Base-by-base conservation (phyloP, 192 early-diverging fungal species). In the Allomyces arbusculus region DNA sequence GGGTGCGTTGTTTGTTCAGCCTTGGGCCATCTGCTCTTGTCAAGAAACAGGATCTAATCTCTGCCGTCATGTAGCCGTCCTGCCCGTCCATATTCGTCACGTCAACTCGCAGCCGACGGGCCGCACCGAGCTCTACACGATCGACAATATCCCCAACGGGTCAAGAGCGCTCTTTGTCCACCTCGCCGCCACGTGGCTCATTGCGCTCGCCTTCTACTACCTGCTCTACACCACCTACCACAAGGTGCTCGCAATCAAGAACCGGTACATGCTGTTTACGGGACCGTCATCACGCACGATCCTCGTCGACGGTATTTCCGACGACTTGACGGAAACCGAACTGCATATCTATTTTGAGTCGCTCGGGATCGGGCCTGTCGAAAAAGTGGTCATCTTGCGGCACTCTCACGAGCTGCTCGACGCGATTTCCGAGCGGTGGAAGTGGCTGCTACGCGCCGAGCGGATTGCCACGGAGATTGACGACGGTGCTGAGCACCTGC, bases 361-460 rank as follows among this genome's bases (percentile, higher is more conserved):
- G 6, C 69, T 86, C 11, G 74, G 79, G 4, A 70, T 86, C 63
- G 84, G 82, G 0, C 61, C 72, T 20, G 81, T 86, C 0, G 81
- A 79, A 58, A 58, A 58, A 58, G 50, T 58, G 50, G 50, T 58
- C 20, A 14, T 14, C 16, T n/a, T 58, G 50, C 50, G 50, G 50
- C 20, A 14, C 16, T 58, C 50, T 1, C 12, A 14, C 20, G 50
- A 14, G 12, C 50, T 58, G 16, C 16, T 20, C 3, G 12, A n/a
- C 3, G 50, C 50, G 16, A 14, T 58, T 20, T 14, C 50, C 16
- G 16, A n/a, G 16, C 50, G 50, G 50, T 58, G 50, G 50, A 20
- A 14, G 50, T 58, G 50, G 50, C 6, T 58, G 50, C 50, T 14
- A 3, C 16, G 12, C 50, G 50, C 20, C 6, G 50, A 58, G 9